These are phyloP conservation scores for Plantago rigida DNA, from an alignment of 305 asterid genomes.

Conservation along the genomic window DNA sequence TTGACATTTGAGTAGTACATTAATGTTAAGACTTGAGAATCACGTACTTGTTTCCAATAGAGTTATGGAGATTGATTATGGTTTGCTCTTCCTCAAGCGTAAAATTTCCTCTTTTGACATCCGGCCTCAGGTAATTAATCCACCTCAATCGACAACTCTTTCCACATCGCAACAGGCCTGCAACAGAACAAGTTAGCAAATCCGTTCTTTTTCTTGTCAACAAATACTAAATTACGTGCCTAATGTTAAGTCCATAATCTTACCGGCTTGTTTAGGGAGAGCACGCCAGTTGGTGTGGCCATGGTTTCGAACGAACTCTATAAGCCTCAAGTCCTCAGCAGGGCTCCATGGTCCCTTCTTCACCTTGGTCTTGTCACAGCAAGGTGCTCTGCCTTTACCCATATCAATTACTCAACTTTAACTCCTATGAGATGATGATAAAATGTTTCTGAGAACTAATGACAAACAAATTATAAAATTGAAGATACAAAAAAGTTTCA, in stretches of 20 bases:
- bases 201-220: neutral
- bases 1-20: no score
- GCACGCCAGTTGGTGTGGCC: constrained; percentile 64
- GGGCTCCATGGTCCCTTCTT: constrained; percentile 65
- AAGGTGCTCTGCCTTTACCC: constrained; percentile 57
- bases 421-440: no score
- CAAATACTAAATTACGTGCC: neutral
- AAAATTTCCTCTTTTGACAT: constrained; percentile 57
- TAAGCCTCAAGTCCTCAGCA: constrained; percentile 47
- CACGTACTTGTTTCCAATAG: constrained; percentile 56
- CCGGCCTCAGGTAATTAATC: constrained; percentile 73
- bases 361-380: constrained; percentile 61
- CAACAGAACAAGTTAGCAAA: neutral
- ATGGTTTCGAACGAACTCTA: constrained; percentile 34
- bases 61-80: constrained; percentile 47
- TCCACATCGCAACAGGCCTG: constrained; percentile 57
- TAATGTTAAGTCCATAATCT: neutral
- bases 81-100: constrained; percentile 51
- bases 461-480: neutral
- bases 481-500: neutral
- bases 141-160: constrained; percentile 73
- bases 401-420: constrained; percentile 3
- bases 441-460: neutral
- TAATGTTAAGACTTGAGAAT: no score
- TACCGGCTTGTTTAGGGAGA: constrained; percentile 60